Evolutionary conservation across 441 rosid genomes (phyloP), one percentile per base, ranked within the genome.

Genomic region (Populus trichocarpa): DNA sequence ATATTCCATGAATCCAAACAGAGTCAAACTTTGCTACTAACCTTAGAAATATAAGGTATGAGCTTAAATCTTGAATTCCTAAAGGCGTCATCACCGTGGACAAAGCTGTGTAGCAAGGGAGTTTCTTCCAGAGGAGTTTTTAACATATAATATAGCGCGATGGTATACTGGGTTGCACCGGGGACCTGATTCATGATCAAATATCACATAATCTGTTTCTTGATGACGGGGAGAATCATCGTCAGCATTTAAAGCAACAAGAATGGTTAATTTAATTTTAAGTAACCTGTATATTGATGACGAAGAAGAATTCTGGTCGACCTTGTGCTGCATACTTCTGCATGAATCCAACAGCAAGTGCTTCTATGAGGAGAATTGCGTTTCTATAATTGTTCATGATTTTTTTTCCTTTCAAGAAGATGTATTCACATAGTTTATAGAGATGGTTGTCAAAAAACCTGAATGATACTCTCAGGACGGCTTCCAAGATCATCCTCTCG

Each of bases 61-160:
- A 94, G 93, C 86, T 96, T 96, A 81, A 96, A 93, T 71, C 98
- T 92, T 46, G 99, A 92, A 79, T 96, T 96, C 71, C 98, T 86
- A 72, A 75, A 94, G 77, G 95, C 90, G 71, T 96, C 93, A 26
- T 96, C 98, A 18, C 94, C 98, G 69, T 93, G 83, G 12, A 94
- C 98, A 79, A 96, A 94, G 63, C 86, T 88, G 33, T 92, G 81
- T 22, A 96, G 84, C 89, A 92, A 76, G 2, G 95, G 95, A 67
- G 87, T 83, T 38, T 93, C 92, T 79, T 92, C 94, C 75, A 94
- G 69, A 9, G 98, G 98, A 76, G 91, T 85, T 81, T 82, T 86
- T 75, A 91, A 66, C 94, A 90, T 84, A 85, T 90, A 96, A 81
- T 96, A 96, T 28, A 93, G 76, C 67, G 94, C 95, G 77, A 96